Evolutionary conservation across 495 filamentous ascomycete species (phyloP).

Genomic region (Xylaria venustula): DNA sequence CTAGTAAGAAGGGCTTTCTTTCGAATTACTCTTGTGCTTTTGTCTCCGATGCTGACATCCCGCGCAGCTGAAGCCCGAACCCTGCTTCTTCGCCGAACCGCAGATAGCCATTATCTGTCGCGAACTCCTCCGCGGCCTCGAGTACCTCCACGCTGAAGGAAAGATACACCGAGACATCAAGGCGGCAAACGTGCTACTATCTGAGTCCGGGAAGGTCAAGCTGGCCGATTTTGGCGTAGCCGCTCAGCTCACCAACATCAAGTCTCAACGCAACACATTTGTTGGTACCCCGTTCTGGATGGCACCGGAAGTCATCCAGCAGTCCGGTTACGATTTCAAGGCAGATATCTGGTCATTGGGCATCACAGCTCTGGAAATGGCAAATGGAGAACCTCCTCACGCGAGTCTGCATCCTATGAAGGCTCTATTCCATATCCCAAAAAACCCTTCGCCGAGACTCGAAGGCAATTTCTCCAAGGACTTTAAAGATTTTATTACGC

Average conservation of each 20-base stretch:
- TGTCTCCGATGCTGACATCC: constrained; percentile 25
- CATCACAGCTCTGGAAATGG: constrained; percentile 93
- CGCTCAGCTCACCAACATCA: constrained; percentile 94
- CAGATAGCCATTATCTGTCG: constrained; percentile 95
- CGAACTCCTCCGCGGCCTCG: constrained; percentile 83
- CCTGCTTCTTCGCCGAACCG: constrained; percentile 80
- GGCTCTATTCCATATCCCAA: constrained; percentile 95
- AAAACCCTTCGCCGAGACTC: constrained; percentile 79
- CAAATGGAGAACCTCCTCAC: constrained; percentile 89
- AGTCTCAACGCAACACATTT: constrained; percentile 96
- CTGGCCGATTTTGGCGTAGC: constrained; percentile 97
- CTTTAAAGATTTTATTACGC: constrained; percentile 89
- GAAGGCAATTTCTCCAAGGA: constrained; percentile 86
- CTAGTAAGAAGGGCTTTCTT: constrained; percentile 54
- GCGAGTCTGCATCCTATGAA: constrained; percentile 96
- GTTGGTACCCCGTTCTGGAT: constrained; percentile 99
- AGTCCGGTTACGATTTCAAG: constrained; percentile 94
- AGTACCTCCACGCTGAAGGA: constrained; percentile 91
- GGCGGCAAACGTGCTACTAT: constrained; percentile 88
- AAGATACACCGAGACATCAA: constrained; percentile 99
- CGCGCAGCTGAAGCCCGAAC: constrained; percentile 89
- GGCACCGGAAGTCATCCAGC: constrained; percentile 97
- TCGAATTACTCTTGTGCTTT: constrained; percentile 1
- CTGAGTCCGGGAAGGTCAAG: constrained; percentile 88
- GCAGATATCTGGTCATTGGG: constrained; percentile 98